Evolutionary conservation across 192 early-diverging fungal species (phyloP), one percentile per base, ranked within the genome.

Genomic region (Backusella luteola): DNA sequence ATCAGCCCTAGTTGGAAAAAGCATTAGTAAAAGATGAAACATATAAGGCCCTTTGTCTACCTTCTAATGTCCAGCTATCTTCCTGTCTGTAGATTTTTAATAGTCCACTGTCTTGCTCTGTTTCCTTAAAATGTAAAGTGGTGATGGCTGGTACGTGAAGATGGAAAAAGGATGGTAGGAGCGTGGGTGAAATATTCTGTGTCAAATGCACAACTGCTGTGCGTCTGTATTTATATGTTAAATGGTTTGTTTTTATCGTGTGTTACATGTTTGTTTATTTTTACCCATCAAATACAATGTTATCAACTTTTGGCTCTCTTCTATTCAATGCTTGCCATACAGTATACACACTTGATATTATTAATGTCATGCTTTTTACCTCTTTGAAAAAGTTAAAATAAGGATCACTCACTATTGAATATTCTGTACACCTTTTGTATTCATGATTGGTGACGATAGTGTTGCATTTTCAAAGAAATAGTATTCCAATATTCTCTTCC

Each of bases 51-150:
- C 3, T 21, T 71, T 49, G 1, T 36, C 32, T 52, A 81, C 80
- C 88, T 73, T 88, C 88, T 17, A 89, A 66, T n/a, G 88, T 87
- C 88, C 88, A 89, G 4, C 83, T 88, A 56, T 89, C 88, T 74
- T 89, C 87, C 67, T 89, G 87, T 69, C 83, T 80, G 46, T 85
- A 86, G 17, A 89, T 87, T 73, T 87, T 86, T 2, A 77, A 53
- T 35, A 80, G 68, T 35, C 87, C 87, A 44, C 82, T 83, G 35
- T 83, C 82, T 44, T 80, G 78, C 3, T 84, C 80, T 4, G 83
- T 81, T 76, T 88, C 85, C 42, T 76, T 76, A 73, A 89, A 88
- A 69, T 79, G 80, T 26, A 89, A 76, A 14, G 85, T 86, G 0
- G 84, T 86, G 23, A 86, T 84, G 38, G 87, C 82, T 34, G 88